Base-by-base conservation (phyloP, 768 basidiomycete species). In the Tricholoma flavovirens region DNA sequence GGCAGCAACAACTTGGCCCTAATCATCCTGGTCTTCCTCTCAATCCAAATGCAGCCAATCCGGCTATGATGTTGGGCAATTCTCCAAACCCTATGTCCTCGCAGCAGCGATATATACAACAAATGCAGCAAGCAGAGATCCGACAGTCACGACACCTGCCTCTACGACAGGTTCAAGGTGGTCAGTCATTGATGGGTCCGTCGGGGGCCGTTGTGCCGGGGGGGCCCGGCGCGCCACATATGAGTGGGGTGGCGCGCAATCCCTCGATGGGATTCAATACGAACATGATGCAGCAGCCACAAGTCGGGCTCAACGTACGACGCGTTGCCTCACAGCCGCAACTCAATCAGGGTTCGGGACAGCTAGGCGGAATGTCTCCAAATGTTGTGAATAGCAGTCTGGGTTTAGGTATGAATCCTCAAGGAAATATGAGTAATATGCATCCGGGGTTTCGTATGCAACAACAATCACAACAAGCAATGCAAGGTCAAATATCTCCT, bases 291-390 rank as follows among this genome's bases (percentile, higher is more conserved):
- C 74, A 70, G 59, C 71, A 69, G 36, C 69, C 66, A 55, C 66
- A 67, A 4, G 69, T 68, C 59, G 69, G 73, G 40, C 66, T 66
- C 45, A 62, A 59, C 17, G 66, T 79, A 46, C 80, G 86, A 56
- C 80, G 86, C 64, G 78, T 77, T n/a, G 70, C 74, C 56, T 82
- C 84, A 19, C 85, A 87, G 68, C 77, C 83, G 4, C 76, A 79
- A 59, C 68, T 67, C 62, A 77, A 72, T 61, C 72, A 76, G 38
- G 59, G 67, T 12, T 69, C 66, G 49, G 68, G 59, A 26, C 76
- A 75, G 62, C 56, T 72, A 17, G 62, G 58, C 46, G 64, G 63
- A n/a, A 66, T 71, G 60, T 72, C 74, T 33, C 66, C 64, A 21
- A 64, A 69, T 54, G 69, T 68, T n/a, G 53, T 53, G 24, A 69